phyloP scores from a whole-genome alignment of 1,284 basidiomycete genomes.

The Ganoderma lucidum region DNA sequence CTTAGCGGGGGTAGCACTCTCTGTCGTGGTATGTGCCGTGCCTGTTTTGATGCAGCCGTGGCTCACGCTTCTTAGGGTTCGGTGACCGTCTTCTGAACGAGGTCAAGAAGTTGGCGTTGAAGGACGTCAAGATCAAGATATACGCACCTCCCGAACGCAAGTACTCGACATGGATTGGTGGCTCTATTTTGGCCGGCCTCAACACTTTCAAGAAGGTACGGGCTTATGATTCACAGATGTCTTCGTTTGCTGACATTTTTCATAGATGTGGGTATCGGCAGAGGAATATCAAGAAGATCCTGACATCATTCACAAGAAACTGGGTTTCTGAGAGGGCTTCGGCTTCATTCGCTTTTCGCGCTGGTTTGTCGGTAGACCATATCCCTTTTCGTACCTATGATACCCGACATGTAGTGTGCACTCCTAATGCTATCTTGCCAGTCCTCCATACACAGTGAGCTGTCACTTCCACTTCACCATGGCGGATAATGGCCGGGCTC shows the following conservation, averaged over 20 bases:
- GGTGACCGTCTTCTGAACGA: constrained; percentile 96
- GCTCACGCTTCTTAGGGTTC: constrained; percentile 68
- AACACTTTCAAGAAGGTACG: constrained; percentile 97
- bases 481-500: not conserved
- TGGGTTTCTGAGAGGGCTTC: constrained; percentile 64
- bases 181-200: constrained; percentile 93
- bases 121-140: constrained; percentile 99
- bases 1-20: constrained; percentile 96
- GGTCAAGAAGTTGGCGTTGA: constrained; percentile 95
- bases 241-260: not conserved
- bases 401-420: constrained; percentile 42
- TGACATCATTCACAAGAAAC: constrained; percentile 95
- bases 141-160: constrained; percentile 99
- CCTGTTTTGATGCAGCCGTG: constrained; percentile 3
- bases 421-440: constrained; percentile 33
- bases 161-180: constrained; percentile 99
- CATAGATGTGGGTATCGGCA: constrained; percentile 97
- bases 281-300: constrained; percentile 99
- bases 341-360: constrained; percentile 28
- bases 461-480: not conserved
- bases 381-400: constrained; percentile 41
- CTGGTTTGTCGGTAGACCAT: constrained; percentile 37
- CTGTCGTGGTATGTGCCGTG: constrained; percentile 74
- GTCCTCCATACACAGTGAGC: not conserved
- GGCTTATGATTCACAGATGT: constrained; percentile 3